Conservation (phyloP, 164 flowering plant species). For the Chimonanthus salicifolius region DNA sequence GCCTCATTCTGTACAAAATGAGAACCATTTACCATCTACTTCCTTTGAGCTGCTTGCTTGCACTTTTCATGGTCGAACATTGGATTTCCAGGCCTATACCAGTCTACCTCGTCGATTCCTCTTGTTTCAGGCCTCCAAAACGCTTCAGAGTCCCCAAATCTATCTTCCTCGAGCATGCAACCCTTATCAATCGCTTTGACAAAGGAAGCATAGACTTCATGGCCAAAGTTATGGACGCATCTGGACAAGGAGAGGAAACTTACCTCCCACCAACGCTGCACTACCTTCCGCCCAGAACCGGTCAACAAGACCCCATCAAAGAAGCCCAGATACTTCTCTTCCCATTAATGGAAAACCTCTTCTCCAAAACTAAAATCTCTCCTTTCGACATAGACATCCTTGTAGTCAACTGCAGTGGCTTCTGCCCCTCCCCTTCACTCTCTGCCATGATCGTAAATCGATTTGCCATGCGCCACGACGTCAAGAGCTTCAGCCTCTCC, state of each 20-base stretch:
- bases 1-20: neutral
- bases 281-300: constrained; percentile 54
- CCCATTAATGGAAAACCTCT: constrained; percentile 55
- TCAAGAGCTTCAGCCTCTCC: constrained; percentile 41
- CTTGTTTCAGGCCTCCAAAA: constrained; percentile 54
- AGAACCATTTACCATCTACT: constrained; percentile 23
- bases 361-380: constrained; percentile 41
- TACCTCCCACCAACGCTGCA: constrained; percentile 62
- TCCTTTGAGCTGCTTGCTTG: constrained; percentile 10
- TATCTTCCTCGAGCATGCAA: constrained; percentile 41
- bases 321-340: constrained; percentile 59
- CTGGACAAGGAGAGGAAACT: constrained; percentile 56
- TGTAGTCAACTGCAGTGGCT: constrained; percentile 65
- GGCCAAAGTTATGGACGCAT: constrained; percentile 40
- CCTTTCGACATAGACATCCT: constrained; percentile 51
- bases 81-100: constrained; percentile 18
- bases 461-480: constrained; percentile 43
- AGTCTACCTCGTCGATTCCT: constrained; percentile 57
- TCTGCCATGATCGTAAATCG: constrained; percentile 53
- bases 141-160: constrained; percentile 48
- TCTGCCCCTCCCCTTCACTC: constrained; percentile 66
- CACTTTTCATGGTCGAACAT: constrained; percentile 13
- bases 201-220: constrained; percentile 48
- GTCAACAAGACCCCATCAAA: constrained; percentile 33
- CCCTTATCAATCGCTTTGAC: constrained; percentile 29